A percentile compares a stretch with the other conserved stretches of the same genome.
Conservation (phyloP, 441 rosid species). For the Lepidium campestre region DNA sequence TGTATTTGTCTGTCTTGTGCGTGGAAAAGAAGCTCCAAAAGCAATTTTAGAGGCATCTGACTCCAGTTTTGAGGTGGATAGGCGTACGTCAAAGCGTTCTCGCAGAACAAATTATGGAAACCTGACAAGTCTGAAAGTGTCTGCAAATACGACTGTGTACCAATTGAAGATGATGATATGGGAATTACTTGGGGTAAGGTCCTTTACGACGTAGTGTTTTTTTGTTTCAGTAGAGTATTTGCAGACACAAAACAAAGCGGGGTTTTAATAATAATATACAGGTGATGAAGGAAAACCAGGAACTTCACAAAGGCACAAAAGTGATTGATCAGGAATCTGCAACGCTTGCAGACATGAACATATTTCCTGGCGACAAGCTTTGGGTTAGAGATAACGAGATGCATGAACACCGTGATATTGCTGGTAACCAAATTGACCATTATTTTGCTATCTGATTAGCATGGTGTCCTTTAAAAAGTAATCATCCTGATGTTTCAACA, state of each 20-base stretch:
- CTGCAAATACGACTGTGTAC: constrained; percentile 85
- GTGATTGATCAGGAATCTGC: constrained; percentile 80
- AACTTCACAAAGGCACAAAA: constrained; percentile 81
- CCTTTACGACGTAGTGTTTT: background rate
- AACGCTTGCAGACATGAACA: constrained; percentile 94
- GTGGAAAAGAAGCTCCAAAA: constrained; percentile 93
- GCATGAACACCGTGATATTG: constrained; percentile 94
- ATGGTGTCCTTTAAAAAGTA: background rate
- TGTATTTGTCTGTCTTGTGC: constrained; percentile 69
- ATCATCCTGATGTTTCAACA: constrained; percentile 31
- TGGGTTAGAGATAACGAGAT: constrained; percentile 98
- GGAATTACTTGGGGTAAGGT: constrained; percentile 96
- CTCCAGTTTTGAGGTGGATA: constrained; percentile 60
- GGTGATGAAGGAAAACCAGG: constrained; percentile 96
- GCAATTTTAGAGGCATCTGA: constrained; percentile 81
- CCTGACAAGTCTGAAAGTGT: constrained; percentile 72
- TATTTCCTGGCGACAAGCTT: constrained; percentile 91
- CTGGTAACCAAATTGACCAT: constrained; percentile 50
- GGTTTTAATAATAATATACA: constrained; percentile 28
- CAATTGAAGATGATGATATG: constrained; percentile 99
- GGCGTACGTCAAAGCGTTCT: constrained; percentile 85
- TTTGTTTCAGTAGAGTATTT: constrained; percentile 8
- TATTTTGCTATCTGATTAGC: background rate
- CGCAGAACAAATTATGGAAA: constrained; percentile 74
- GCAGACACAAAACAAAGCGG: background rate